Evolutionary conservation across 768 basidiomycete species (phyloP).

Genomic region (Tulasnella sp.): DNA sequence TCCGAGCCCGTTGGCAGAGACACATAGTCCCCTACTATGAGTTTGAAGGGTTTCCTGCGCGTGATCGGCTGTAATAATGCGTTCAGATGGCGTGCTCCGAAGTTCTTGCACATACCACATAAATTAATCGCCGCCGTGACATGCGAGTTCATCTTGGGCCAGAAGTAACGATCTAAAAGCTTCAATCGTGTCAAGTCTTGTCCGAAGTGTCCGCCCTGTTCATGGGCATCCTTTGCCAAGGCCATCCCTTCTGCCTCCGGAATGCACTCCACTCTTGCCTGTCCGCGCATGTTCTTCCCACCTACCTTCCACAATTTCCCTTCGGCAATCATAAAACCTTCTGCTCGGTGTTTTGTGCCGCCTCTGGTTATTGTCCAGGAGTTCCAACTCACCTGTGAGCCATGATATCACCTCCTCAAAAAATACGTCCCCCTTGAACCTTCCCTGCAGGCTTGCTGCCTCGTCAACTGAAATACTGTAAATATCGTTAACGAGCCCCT

Average conservation of each 20-base stretch:
- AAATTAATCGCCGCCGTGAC: constrained; percentile 37
- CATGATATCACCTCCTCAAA: too few species aligned
- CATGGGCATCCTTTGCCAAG: constrained; percentile 30
- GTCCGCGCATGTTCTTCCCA: constrained; percentile 27
- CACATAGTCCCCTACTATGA: constrained; percentile 47
- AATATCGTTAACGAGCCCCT: constrained; percentile 35
- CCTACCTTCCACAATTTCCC: constrained; percentile 41
- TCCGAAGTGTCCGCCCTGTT: constrained; percentile 44
- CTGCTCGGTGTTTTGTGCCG: constrained; percentile 5
- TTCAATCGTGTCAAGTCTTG: constrained; percentile 39
- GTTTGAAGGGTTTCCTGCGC: constrained; percentile 46
- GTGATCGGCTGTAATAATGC: constrained; percentile 48
- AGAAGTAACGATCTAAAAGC: neutral
- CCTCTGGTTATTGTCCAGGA: neutral
- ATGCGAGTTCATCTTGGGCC: constrained; percentile 26
- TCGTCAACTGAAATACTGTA: too few species aligned
- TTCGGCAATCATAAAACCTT: constrained; percentile 28
- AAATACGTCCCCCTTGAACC: too few species aligned
- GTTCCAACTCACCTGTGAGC: neutral
- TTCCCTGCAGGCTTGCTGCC: too few species aligned
- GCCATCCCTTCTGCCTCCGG: neutral
- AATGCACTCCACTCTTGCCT: constrained; percentile 1
- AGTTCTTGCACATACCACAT: constrained; percentile 44
- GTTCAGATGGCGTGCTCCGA: constrained; percentile 44
- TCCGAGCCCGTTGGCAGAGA: constrained; percentile 46